Evolutionary conservation across 2,329 filamentous ascomycete genomes (phyloP).

Genomic region (Byssoonygena ceratinophila): DNA sequence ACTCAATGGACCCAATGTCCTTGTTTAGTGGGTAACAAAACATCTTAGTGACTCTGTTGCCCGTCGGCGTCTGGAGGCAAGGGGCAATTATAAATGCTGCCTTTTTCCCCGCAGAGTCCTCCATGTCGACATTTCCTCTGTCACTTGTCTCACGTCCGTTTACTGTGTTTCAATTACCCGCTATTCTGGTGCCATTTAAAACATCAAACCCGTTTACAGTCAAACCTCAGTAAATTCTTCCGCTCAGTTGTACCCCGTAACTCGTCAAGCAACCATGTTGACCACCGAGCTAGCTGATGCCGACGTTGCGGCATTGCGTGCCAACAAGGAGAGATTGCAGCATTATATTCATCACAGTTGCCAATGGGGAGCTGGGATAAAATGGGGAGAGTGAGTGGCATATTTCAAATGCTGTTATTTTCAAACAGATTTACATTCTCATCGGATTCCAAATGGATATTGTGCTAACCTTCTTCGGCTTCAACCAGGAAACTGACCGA

Average conservation of each 20-base stretch:
- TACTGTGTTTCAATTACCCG: neutral
- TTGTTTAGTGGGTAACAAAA: neutral
- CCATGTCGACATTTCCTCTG: neutral
- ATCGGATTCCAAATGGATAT: too few relatives aligned
- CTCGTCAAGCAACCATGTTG: constrained; percentile 23
- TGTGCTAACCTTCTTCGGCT: neutral
- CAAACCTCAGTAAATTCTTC: neutral
- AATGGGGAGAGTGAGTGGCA: constrained; percentile 54
- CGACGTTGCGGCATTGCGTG: constrained; percentile 44
- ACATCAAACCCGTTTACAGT: neutral
- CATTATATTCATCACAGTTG: constrained; percentile 55
- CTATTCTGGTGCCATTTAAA: neutral
- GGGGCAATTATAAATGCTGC: neutral
- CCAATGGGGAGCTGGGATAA: constrained; percentile 54
- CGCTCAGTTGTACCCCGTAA: neutral
- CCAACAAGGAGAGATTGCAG: constrained; percentile 52
- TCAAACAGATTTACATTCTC: too few relatives aligned
- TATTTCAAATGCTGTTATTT: constrained; percentile 10
- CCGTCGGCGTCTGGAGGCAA: neutral
- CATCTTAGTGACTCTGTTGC: neutral
- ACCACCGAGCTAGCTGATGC: constrained; percentile 40
- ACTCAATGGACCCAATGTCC: neutral
- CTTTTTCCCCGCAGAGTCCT: neutral
- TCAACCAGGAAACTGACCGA: constrained; percentile 41
- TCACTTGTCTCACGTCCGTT: neutral